Evolutionary conservation across 2,329 filamentous ascomycete genomes (phyloP).

Genomic region (Clarireedia paspali): DNA sequence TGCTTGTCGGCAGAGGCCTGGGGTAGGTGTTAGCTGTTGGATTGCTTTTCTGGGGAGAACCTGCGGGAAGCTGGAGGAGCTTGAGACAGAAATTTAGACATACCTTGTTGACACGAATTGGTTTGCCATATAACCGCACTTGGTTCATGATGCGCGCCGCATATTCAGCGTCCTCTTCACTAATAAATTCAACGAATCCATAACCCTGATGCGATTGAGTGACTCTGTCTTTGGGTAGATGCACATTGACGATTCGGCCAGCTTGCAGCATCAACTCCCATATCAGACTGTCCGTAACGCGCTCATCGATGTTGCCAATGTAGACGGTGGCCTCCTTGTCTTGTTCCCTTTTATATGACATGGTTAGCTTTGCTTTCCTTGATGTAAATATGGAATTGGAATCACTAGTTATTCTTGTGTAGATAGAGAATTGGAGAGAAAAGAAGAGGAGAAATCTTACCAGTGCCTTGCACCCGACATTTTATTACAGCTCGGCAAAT

Average conservation of each 20-base stretch:
- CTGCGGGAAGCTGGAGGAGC: neutral
- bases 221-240: conserved; percentile 95
- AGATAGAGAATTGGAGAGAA: neutral
- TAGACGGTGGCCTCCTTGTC: conserved; percentile 98
- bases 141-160: conserved; percentile 95
- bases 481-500: neutral
- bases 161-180: conserved; percentile 92
- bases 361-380: conserved; percentile 20
- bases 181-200: conserved; percentile 97
- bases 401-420: neutral
- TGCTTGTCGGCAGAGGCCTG: conserved; percentile 81
- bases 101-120: conserved; percentile 91
- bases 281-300: conserved; percentile 79
- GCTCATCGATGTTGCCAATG: conserved; percentile 96
- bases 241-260: conserved; percentile 94
- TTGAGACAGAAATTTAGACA: conserved; percentile 24
- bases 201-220: conserved; percentile 96
- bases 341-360: conserved; percentile 63
- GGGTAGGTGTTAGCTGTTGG: too few species aligned
- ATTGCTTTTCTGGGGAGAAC: too few species aligned
- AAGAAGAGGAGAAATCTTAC: conserved; percentile 37
- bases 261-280: conserved; percentile 99
- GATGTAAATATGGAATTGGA: neutral
- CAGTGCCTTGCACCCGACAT: conserved; percentile 57
- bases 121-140: conserved; percentile 86